Base-by-base conservation (phyloP, 1,284 basidiomycete species). In the Cutaneotrichosporon cavernicola region DNA sequence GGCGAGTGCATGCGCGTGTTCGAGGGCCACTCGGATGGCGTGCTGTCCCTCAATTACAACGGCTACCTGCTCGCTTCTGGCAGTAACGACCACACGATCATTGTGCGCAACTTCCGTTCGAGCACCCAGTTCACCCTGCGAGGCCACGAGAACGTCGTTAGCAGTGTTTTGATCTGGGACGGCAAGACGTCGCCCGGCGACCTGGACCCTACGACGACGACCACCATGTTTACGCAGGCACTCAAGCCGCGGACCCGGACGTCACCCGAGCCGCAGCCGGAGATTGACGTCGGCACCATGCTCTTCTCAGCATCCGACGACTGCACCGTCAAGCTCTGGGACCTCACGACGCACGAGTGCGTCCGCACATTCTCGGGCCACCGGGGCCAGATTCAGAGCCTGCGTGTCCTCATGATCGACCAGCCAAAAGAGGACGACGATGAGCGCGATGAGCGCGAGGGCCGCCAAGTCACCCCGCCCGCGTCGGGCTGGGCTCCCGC, bases 301-400 rank as follows among this genome's bases (percentile, higher is more conserved):
- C 84, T 99, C 40, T 97, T 99, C 82, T 97, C 94, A 8, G 93
- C 91, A 1, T 95, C 92, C 7, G 96, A 99, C 77, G 97, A 99
- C 75, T 89, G 90, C 34, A 89, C 90, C 5, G 93, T 99, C 79
- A 89, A 90, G 64, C 86, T 99, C 2, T 99, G 96, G 96, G 94
- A 99, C 80, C 85, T 99, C 55, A 87, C 85, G 26, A 82, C 84
- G 30, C 86, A 91, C 56, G 86, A 89, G 21, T 98, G 93, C 75
- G 85, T 97, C 50, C 86, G 91, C 34, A 88, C 89, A 62, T 92
- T 96, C 75, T 85, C 84, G 14, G 97, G 95, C 0, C 96, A 99
- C 80, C 89, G 96, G 63, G 93, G 90, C 0, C 95, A 98, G 76
- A 92, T 99, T 6, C 96, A 99, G 82, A 91, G 89, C 72, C 85